Evolutionary conservation across 2,329 filamentous ascomycete species (phyloP), one percentile per base, ranked within the genome.

Genomic region (Dryadomyces sulphureus): DNA sequence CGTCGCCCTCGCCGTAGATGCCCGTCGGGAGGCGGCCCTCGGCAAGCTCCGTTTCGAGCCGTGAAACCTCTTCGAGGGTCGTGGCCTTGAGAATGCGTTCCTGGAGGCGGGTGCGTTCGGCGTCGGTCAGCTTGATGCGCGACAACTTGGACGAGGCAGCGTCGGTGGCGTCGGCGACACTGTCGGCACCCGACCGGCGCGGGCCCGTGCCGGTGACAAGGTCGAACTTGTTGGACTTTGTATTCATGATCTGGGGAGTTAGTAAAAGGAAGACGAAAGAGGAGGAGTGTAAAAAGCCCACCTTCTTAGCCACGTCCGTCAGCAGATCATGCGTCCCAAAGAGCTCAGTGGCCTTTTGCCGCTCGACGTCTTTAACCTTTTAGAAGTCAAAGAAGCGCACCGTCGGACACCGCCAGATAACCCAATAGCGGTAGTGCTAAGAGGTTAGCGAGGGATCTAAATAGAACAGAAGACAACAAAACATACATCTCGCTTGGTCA

Each of bases 391-490:
- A 72, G 64, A 94, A 96, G 39, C 90, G 81, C 38, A 98, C 79
- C 5, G 72, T 74, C 1, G 87, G 88, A 60, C 84, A 86, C 52
- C 81, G 77, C 83, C 85, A 95, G 50, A 98, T 75, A 24, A 94
- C 69, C 82, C 86, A 98, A 61, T 83, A 82, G 45, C 92, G 82
- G 66, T 96, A 98, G 65, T 95, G 70, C 87, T 96, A n/a, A n/a
- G n/a, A n/a, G n/a, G n/a, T n/a, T n/a, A n/a, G n/a, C n/a, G n/a
- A n/a, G n/a, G n/a, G n/a, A n/a, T n/a, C n/a, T n/a, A n/a, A n/a
- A n/a, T n/a, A n/a, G n/a, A n/a, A n/a, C n/a, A n/a, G n/a, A n/a
- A n/a, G n/a, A n/a, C n/a, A n/a, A n/a, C n/a, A n/a, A n/a, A n/a
- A n/a, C n/a, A n/a, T n/a, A n/a, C n/a, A n/a, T n/a, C 89, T 66